These are phyloP conservation scores for Penicillium goetzii DNA, from an alignment of 495 filamentous ascomycete genomes.

Conservation along the genomic window DNA sequence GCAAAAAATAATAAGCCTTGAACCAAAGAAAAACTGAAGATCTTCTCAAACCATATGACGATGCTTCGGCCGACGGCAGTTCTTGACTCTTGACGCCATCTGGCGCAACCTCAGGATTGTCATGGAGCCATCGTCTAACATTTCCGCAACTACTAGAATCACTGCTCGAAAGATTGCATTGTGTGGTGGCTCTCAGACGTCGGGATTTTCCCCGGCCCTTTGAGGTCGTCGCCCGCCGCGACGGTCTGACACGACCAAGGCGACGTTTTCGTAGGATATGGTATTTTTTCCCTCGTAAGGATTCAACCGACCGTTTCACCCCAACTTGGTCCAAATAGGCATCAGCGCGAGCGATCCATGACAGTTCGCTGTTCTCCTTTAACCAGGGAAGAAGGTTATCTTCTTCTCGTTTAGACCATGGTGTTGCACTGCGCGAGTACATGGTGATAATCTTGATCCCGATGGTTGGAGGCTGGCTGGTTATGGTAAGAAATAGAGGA, in stretches of 20 bases:
- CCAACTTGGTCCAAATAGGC: slow-evolving; percentile 18
- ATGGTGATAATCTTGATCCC: slow-evolving; percentile 10
- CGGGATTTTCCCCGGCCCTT: slow-evolving; percentile 8
- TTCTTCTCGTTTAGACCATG: slow-evolving; percentile 13
- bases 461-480: slow-evolving; percentile 3
- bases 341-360: slow-evolving; percentile 15
- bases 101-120: slow-evolving; percentile 7
- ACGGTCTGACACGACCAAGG: slow-evolving; percentile 8
- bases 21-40: slow-evolving; percentile 4
- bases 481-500: slow-evolving; percentile 9
- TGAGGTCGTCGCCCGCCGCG: slow-evolving; percentile 2
- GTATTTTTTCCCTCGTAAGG: slow-evolving; percentile 20
- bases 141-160: slow-evolving; percentile 5
- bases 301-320: slow-evolving; percentile 16
- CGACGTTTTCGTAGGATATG: slow-evolving; percentile 18
- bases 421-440: slow-evolving; percentile 4
- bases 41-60: slow-evolving; percentile 7
- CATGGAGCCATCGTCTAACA: slow-evolving; percentile 9
- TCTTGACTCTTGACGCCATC: slow-evolving; percentile 6
- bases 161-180: slow-evolving; percentile 6
- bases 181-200: slow-evolving; percentile 4
- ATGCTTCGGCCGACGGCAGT: slow-evolving; percentile 2
- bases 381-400: slow-evolving; percentile 20
- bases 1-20: slow-evolving; percentile 1
- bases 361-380: slow-evolving; percentile 11